Percentiles rank a stretch among this genome's conserved stretches.
Evolutionary conservation across 768 basidiomycete genomes (phyloP).

Genomic region (Kwoniella europaea): DNA sequence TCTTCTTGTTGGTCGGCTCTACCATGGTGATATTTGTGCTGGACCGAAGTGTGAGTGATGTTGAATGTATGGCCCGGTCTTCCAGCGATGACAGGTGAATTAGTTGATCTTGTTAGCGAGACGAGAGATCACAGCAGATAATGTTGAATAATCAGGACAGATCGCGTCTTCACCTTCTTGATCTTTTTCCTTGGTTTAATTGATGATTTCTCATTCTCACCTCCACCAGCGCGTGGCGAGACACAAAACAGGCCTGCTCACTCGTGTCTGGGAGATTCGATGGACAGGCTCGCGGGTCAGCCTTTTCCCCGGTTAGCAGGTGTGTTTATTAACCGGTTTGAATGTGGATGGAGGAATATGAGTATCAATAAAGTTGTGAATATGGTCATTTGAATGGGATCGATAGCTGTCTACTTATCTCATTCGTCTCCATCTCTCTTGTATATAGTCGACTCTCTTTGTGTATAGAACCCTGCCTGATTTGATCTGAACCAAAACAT

Average conservation of each 20-base stretch:
- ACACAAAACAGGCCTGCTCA: conserved; percentile 6
- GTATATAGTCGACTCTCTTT: not conserved
- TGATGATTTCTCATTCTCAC: not conserved
- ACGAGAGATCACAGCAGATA: not conserved
- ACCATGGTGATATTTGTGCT: conserved; percentile 23
- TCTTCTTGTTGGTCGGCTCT: conserved; percentile 42
- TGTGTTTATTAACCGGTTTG: too few relatives aligned
- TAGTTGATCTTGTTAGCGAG: too few relatives aligned
- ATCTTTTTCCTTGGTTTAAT: not conserved
- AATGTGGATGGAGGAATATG: not conserved
- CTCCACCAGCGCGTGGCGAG: conserved; percentile 26
- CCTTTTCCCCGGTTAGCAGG: not conserved
- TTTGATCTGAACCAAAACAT: not conserved
- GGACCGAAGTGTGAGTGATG: too few relatives aligned
- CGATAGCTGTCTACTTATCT: too few relatives aligned
- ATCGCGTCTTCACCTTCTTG: conserved; percentile 7
- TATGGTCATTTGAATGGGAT: not conserved
- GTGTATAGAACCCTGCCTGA: not conserved
- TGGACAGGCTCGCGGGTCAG: not conserved
- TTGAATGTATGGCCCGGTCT: too few relatives aligned
- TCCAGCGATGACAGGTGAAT: too few relatives aligned
- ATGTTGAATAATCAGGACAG: conserved; percentile 4
- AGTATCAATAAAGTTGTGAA: not conserved
- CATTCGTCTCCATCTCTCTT: too few relatives aligned
- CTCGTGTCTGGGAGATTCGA: not conserved